Evolutionary conservation across 371 early-diverging fungal species (phyloP), one percentile per base, ranked within the genome.

Genomic region (Dentiscutata heterogama): DNA sequence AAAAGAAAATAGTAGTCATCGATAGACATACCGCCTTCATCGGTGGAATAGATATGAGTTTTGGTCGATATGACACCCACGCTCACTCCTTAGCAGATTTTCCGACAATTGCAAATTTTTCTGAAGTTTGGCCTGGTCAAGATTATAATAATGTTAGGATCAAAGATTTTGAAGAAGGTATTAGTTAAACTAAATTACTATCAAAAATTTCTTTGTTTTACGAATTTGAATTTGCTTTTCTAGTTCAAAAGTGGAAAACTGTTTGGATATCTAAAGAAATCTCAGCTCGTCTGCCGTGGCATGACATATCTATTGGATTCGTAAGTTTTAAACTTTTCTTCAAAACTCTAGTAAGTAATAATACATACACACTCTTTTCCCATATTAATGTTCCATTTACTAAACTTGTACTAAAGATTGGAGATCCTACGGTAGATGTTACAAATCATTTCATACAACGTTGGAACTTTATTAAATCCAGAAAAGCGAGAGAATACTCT

Each of bases 221-320:
- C 29, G 60, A 25, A 68, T 27, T 4, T n/a, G 27, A 54, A 10
- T 56, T 50, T 22, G 39, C 31, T 70, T 60, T 77, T 78, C 18
- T 58, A 86, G 87, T 87, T 73, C 83, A 87, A 81, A 81, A 84
- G 3, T 86, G 83, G 46, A 64, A 68, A 42, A 65, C 20, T 11
- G 63, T 78, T 54, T 58, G 86, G 58, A 87, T 87, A n/a, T 83
- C 83, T 53, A 81, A 80, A 11, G 83, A 83, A 54, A 56, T 84
- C 20, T 50, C 85, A 8, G 91, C 96, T 22, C 90, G 97, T 75
- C 95, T 98, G 97, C 97, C 97, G 22, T 98, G 98, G 98, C 97
- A 97, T 86, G 98, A 98, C 82, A 91, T 97, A 20, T 93, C 94
- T 58, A 86, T 87, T 31, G 83, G 80, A 65, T 79, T 86, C 20